Base-by-base conservation (phyloP, 2,329 filamentous ascomycete species). In the Arthrobotrys sinensis region DNA sequence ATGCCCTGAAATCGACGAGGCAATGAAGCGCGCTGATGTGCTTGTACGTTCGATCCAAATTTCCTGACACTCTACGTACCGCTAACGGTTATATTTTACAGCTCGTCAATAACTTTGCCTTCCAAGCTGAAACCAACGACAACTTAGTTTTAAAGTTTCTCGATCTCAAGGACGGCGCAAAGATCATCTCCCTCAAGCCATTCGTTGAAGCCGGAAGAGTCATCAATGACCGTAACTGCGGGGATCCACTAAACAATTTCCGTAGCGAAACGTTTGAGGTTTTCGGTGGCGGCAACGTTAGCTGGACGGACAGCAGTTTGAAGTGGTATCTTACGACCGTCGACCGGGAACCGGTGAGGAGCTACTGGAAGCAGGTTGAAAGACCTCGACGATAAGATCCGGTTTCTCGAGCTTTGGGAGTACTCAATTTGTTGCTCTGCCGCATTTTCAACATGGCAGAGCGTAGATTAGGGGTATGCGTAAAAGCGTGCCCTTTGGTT, bases 71-170 rank as follows among this genome's bases (percentile, higher is more conserved):
- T 34, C 16, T 38, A 19, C 19, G 14, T 19, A 60, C 4, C 8
- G 8, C 19, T 43, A 28, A 60, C 32, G 40, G 46, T n/a, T 10
- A 48, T 65, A 12, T n/a, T 21, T 36, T 38, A 46, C 24, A 81
- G 81, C 88, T 99, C 28, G 95, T 98, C 82, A 99, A 99, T 86
- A 99, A 99, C 85, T 94, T 98, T 85, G 96, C 94, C 1, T 99
- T 99, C 85, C 94, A 91, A 4, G 91, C 94, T 12, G 88, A 91
- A 81, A 89, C 97, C 69, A 99, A 98, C 85, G 91, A 93, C 82
- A 89, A 90, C 79, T 87, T 99, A 53, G 90, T 95, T 80, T 90
- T 93, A 81, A 93, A 97, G 86, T 98, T 99, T 82, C 86, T 99
- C 77, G 96, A 99, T 82, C 87, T 98, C 80, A 98, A 97, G 85